Evolutionary conservation across 75 land plant genomes (phyloP), one percentile per base, ranked within the genome.

Genomic region (Pinus albicaulis): DNA sequence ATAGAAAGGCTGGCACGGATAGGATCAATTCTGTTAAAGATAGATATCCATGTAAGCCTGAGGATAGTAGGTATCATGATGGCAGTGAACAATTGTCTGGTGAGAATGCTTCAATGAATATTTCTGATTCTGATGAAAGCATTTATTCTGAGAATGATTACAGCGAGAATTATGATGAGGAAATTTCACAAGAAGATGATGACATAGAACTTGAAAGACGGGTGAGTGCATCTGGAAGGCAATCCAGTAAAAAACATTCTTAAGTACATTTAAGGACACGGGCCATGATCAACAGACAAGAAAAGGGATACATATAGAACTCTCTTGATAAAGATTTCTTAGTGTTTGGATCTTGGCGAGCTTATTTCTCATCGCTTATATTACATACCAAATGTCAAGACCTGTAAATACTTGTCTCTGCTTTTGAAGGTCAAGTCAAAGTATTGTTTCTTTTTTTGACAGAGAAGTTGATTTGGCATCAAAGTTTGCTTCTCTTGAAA

Each of bases 1-100:
- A 86, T 56, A 68, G 92, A 56, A 81, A 81, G 3, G 89, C 78
- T 75, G 90, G 77, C 25, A 68, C 71, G 8, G 71, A 68, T 36
- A 38, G 52, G 41, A 36, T 68, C 7, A 68, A 68, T 68, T 11
- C 48, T 68, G n/a, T 20, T 36, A n/a, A n/a, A 68, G 71, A 68
- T 36, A 41, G 34, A 16, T 16, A 8, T 2, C n/a, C 52, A 41
- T 68, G 11, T 8, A 44, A 22, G 13, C 23, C 53, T 38, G n/a
- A 68, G 48, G 71, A 68, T 41, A 17, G 12, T 36, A 38, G 48
- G 11, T 41, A 68, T 3, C 16, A 11, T 38, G 34, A 44, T n/a
- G 48, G 41, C n/a, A 24, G n/a, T 8, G 23, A 41, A n/a, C 16
- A 44, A 38, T 22, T 38, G 71, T 41, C 71, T 68, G 41, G 19